phyloP scores from a whole-genome alignment of 2,329 filamentous ascomycete genomes.

The Claviceps pusilla region DNA sequence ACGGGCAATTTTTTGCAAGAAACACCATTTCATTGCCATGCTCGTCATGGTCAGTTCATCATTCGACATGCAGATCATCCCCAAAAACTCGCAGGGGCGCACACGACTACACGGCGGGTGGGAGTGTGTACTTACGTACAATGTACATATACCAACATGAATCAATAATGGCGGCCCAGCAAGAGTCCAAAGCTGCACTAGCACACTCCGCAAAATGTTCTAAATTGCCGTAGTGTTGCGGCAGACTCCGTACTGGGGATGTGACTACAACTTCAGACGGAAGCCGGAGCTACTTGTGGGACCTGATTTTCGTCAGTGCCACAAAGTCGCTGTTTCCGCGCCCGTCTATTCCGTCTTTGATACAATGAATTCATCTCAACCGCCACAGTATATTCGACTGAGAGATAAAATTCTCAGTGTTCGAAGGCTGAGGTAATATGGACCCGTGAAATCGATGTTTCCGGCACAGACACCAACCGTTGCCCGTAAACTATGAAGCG shows the following conservation, averaged over 20 bases:
- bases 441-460: not conserved
- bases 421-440: slow-evolving; percentile 1
- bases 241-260: not conserved
- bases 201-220: not conserved
- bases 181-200: not conserved
- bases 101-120: not conserved
- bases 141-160: not conserved
- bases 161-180: not conserved
- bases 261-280: not conserved
- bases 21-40: slow-evolving; percentile 6
- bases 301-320: not conserved
- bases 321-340: not conserved
- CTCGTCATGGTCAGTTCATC: not conserved
- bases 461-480: not conserved
- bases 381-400: not conserved
- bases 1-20: not conserved
- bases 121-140: not conserved
- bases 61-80: slow-evolving; percentile 6
- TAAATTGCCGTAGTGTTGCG: not conserved
- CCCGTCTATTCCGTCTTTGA: not conserved
- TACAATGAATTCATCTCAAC: not conserved
- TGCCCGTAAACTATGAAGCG: not conserved
- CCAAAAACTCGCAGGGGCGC: not conserved
- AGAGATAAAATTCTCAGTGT: not conserved
- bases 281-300: not conserved